Conservation (phyloP, 345 rosid genomes). For the Populus davidiana region DNA sequence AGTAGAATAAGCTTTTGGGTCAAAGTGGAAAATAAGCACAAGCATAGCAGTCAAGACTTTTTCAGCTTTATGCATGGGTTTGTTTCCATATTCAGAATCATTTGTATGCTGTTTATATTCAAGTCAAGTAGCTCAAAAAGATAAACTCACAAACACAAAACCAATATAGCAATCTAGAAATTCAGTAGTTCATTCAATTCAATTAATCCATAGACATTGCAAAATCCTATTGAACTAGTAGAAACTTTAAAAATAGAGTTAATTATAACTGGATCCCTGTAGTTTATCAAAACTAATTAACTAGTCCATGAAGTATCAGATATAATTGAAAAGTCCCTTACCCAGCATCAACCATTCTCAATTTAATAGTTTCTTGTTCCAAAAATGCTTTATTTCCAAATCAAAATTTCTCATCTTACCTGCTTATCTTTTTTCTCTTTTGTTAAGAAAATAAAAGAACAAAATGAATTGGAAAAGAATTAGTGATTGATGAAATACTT, state of each 20-base stretch:
- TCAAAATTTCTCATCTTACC: not conserved
- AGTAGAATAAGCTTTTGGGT: not conserved
- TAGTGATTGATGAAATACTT: not conserved
- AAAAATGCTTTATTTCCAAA: not conserved
- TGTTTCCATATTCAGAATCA: not conserved
- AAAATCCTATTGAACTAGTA: not conserved
- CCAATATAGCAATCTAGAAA: not conserved
- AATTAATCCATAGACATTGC: not conserved
- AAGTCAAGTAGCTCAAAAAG: not conserved
- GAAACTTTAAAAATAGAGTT: not conserved
- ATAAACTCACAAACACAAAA: too few species aligned
- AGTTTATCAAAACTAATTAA: not conserved
- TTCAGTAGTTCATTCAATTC: not conserved
- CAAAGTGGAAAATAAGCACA: not conserved
- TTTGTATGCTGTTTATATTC: not conserved
- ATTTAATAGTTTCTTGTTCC: not conserved
- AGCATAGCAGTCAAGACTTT: not conserved
- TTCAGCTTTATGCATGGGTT: not conserved
- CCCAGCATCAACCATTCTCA: too few species aligned
- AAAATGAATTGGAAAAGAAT: not conserved
- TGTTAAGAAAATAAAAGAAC: not conserved
- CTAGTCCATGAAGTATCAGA: not conserved
- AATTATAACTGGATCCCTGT: not conserved
- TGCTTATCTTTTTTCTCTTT: not conserved
- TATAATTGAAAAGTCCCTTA: not conserved